phyloP scores from a whole-genome alignment of 2,329 filamentous ascomycete species.

The Clonostachys byssicola region DNA sequence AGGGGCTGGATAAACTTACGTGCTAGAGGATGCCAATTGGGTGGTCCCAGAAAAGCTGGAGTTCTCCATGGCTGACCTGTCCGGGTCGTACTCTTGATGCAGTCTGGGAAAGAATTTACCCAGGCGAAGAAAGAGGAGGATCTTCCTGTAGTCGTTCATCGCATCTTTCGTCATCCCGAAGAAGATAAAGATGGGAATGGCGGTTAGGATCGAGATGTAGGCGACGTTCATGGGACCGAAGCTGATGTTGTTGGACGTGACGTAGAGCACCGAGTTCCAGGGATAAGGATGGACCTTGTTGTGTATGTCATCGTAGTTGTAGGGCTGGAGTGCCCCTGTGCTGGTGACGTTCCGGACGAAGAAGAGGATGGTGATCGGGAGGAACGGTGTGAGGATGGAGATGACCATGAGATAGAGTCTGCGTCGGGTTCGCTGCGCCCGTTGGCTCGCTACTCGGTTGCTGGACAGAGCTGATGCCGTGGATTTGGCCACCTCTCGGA shows the following conservation, averaged over 20 bases:
- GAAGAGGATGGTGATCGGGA: constrained; percentile 40
- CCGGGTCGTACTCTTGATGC: constrained; percentile 29
- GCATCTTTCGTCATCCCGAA: constrained; percentile 54
- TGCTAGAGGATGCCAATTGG: neutral
- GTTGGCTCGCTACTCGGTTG: constrained; percentile 31
- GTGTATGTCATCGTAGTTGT: constrained; percentile 37
- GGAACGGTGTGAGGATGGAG: constrained; percentile 44
- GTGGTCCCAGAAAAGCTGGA: neutral
- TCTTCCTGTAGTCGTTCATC: constrained; percentile 39
- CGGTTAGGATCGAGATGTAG: constrained; percentile 43
- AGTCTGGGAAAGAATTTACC: constrained; percentile 37
- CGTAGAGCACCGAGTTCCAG: constrained; percentile 42
- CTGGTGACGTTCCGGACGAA: constrained; percentile 32
- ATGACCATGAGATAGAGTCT: constrained; percentile 53
- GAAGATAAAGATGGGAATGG: constrained; percentile 44
- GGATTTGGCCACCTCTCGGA: constrained; percentile 35
- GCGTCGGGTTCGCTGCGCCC: constrained; percentile 41
- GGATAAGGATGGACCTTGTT: constrained; percentile 25
- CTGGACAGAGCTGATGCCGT: constrained; percentile 31
- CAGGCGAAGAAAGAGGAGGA: constrained; percentile 32
- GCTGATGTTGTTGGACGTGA: constrained; percentile 31
- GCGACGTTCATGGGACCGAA: constrained; percentile 36
- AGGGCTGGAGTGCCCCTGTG: constrained; percentile 21
- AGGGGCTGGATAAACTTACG: no score
- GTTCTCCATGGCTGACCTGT: constrained; percentile 5